Percentiles rank a stretch among this genome's conserved stretches.
phyloP scores from a whole-genome alignment of 768 basidiomycete species.

The Russula sp. region DNA sequence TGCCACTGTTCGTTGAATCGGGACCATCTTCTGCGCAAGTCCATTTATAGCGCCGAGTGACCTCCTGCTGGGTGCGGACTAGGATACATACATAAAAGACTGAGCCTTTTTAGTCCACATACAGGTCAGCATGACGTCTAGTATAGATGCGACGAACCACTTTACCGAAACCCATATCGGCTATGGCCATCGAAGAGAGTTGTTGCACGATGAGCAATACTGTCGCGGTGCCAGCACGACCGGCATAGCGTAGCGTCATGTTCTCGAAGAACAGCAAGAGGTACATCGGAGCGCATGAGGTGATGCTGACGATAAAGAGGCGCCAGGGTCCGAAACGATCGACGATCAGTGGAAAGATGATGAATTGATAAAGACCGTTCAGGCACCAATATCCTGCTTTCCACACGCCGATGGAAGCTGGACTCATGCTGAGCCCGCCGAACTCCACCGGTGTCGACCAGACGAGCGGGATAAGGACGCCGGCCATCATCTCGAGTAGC shows the following conservation, averaged over 20 bases:
- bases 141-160: neutral
- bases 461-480: constrained; percentile 33
- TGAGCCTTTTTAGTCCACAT: constrained; percentile 40
- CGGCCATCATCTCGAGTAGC: constrained; percentile 8
- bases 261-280: constrained; percentile 26
- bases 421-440: constrained; percentile 34
- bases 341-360: constrained; percentile 33
- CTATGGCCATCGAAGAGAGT: constrained; percentile 1
- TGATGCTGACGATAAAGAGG: constrained; percentile 26
- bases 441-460: constrained; percentile 36
- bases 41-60: constrained; percentile 68
- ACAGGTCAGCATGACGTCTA: neutral
- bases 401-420: constrained; percentile 34
- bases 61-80: constrained; percentile 54
- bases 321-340: constrained; percentile 32
- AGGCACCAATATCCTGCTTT: constrained; percentile 31
- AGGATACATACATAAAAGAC: constrained; percentile 63
- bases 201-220: constrained; percentile 1
- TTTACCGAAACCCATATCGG: constrained; percentile 18
- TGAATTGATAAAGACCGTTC: constrained; percentile 34
- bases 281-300: constrained; percentile 25
- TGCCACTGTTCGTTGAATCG: constrained; percentile 39
- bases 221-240: neutral
- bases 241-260: neutral
- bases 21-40: constrained; percentile 32